Conservation (phyloP, 208 protist species). For the Leishmania amazonensis region DNA sequence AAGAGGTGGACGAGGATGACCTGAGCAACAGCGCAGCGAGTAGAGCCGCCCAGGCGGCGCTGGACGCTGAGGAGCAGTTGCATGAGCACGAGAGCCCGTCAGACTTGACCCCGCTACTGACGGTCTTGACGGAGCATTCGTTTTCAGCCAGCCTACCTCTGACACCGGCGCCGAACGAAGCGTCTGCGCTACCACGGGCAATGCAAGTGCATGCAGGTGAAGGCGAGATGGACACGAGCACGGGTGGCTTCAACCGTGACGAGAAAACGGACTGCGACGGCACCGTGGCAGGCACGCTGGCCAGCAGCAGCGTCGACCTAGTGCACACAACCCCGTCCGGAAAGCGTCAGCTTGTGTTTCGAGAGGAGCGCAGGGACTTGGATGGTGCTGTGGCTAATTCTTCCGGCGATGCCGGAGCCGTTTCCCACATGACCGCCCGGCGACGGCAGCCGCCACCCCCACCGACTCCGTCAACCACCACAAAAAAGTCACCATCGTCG, state of each 20-base stretch:
- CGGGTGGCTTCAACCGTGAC: not conserved
- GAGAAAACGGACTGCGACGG: not conserved
- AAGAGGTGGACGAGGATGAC: conserved; percentile 7
- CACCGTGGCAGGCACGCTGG: not conserved
- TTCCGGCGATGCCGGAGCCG: not conserved
- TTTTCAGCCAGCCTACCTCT: not conserved
- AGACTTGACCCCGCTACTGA: not conserved
- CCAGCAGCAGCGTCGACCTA: not conserved
- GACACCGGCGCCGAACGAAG: not conserved
- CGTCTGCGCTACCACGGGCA: not conserved
- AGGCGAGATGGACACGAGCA: not conserved
- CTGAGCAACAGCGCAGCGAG: conserved; percentile 26
- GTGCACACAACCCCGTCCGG: not conserved
- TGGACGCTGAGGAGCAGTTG: conserved; percentile 25
- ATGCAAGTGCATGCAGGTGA: not conserved
- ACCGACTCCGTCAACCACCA: conserved; percentile 7
- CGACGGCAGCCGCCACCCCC: conserved; percentile 20
- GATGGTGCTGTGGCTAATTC: not conserved
- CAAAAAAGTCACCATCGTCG: conserved; percentile 6
- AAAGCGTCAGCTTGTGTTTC: not conserved
- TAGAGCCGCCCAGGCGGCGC: conserved; percentile 25
- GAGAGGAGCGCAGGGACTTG: not conserved
- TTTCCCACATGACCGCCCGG: not conserved
- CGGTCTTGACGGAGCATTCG: not conserved
- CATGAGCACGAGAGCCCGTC: not conserved